Evolutionary conservation across 1,284 basidiomycete species (phyloP).

Genomic region (Schizophyllum commune): DNA sequence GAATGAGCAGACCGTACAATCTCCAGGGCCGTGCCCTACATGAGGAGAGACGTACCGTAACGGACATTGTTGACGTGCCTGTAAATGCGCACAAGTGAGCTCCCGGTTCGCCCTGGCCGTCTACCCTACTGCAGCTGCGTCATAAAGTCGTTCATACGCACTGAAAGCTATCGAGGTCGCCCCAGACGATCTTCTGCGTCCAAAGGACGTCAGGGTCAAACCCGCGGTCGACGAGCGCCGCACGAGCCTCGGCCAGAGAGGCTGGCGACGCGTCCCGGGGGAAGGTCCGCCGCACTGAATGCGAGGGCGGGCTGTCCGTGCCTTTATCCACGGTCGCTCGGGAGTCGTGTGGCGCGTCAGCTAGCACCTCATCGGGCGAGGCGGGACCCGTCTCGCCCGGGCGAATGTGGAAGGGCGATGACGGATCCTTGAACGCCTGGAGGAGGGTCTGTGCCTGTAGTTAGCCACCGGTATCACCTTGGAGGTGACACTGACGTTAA

Average conservation of each 20-base stretch:
- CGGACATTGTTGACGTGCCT: conserved; percentile 75
- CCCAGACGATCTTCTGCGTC: conserved; percentile 69
- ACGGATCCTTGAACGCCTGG: conserved; percentile 54
- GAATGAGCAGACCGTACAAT: neutral
- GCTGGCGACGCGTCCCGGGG: neutral
- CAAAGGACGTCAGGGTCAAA: conserved; percentile 58
- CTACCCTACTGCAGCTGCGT: too few relatives aligned
- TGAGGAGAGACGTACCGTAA: conserved; percentile 40
- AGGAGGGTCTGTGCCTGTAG: conserved; percentile 35
- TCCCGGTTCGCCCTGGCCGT: conserved; percentile 4
- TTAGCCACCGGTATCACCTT: conserved; percentile 1
- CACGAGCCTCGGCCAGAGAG: conserved; percentile 30
- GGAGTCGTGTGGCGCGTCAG: neutral
- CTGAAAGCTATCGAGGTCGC: conserved; percentile 71
- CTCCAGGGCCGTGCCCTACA: neutral
- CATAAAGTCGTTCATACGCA: conserved; percentile 23
- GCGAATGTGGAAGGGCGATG: conserved; percentile 56
- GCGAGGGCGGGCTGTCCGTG: neutral
- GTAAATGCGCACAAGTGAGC: neutral
- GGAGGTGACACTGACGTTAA: neutral
- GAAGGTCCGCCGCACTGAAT: neutral
- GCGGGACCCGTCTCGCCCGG: conserved; percentile 54
- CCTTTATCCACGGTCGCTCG: neutral
- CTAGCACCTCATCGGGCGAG: conserved; percentile 36
- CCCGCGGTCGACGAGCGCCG: conserved; percentile 38